Percentiles rank a stretch among this genome's conserved stretches.
phyloP scores from a whole-genome alignment of 106 monocot species.

The Acorus calamus region DNA sequence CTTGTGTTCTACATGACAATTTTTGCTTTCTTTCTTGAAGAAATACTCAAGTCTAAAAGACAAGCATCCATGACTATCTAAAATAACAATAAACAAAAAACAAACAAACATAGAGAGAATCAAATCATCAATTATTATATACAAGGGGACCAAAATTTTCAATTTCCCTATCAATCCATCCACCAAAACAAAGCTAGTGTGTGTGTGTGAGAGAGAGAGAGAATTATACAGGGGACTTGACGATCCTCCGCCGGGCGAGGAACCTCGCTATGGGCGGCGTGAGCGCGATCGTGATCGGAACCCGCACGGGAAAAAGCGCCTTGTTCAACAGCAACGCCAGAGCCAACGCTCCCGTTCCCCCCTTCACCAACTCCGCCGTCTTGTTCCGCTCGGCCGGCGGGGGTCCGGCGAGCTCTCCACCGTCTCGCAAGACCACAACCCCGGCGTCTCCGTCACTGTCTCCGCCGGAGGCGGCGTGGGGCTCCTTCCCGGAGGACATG shows the following conservation, averaged over 20 bases:
- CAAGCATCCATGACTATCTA: too few species aligned
- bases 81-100: too few species aligned
- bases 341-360: constrained; percentile 71
- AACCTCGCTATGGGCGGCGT: constrained; percentile 79
- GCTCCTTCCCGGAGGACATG: constrained; percentile 30
- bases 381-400: constrained; percentile 21
- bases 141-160: too few species aligned
- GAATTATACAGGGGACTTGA: constrained; percentile 15
- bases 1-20: too few species aligned
- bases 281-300: constrained; percentile 79
- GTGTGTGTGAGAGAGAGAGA: not conserved
- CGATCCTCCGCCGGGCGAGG: constrained; percentile 49
- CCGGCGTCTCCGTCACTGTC: constrained; percentile 1
- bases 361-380: constrained; percentile 68
- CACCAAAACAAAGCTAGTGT: too few species aligned
- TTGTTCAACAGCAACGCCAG: constrained; percentile 93
- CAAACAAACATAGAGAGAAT: too few species aligned
- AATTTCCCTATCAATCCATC: too few species aligned
- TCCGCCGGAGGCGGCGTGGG: not conserved
- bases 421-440: constrained; percentile 16
- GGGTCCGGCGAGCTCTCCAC: not conserved
- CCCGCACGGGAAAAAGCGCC: constrained; percentile 77
- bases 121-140: too few species aligned
- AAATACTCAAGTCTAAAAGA: too few species aligned
- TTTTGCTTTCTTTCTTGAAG: too few species aligned